phyloP scores from a whole-genome alignment of 2,329 filamentous ascomycete species.

The Coniochaeta prunicola region DNA sequence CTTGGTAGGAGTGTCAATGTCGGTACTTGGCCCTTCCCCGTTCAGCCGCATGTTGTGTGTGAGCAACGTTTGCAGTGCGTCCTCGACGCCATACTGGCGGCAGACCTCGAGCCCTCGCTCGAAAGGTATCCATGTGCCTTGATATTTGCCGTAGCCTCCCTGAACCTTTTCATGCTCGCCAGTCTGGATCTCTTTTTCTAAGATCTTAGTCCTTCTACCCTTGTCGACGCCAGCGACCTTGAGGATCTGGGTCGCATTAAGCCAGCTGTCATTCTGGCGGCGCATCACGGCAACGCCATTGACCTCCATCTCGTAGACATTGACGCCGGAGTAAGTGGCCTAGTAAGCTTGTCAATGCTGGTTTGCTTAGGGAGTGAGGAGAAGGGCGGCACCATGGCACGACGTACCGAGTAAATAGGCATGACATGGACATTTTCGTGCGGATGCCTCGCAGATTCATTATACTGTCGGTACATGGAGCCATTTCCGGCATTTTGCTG shows the following conservation, averaged over 20 bases:
- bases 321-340: conserved; percentile 90
- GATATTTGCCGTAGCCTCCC: conserved; percentile 96
- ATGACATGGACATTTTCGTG: conserved; percentile 32
- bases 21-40: conserved; percentile 54
- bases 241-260: conserved; percentile 96
- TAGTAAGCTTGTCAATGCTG: conserved; percentile 17
- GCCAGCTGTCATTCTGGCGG: conserved; percentile 86
- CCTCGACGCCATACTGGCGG: conserved; percentile 70
- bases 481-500: conserved; percentile 23
- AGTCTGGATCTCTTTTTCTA: conserved; percentile 95
- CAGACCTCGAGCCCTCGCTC: conserved; percentile 89
- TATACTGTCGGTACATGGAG: conserved; percentile 32
- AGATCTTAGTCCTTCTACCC: conserved; percentile 92
- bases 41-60: conserved; percentile 77
- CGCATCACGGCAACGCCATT: conserved; percentile 93
- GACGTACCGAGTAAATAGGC: conserved; percentile 55
- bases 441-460: conserved; percentile 26
- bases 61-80: conserved; percentile 64
- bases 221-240: conserved; percentile 98
- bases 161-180: conserved; percentile 98
- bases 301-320: conserved; percentile 98
- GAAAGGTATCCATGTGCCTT: conserved; percentile 97
- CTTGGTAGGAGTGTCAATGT: conserved; percentile 92
- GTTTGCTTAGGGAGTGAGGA: background rate
- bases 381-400: background rate